Percentiles rank a stretch among this genome's conserved stretches.
Evolutionary conservation across 768 basidiomycete genomes (phyloP).

Genomic region (Phallus indusiatus): DNA sequence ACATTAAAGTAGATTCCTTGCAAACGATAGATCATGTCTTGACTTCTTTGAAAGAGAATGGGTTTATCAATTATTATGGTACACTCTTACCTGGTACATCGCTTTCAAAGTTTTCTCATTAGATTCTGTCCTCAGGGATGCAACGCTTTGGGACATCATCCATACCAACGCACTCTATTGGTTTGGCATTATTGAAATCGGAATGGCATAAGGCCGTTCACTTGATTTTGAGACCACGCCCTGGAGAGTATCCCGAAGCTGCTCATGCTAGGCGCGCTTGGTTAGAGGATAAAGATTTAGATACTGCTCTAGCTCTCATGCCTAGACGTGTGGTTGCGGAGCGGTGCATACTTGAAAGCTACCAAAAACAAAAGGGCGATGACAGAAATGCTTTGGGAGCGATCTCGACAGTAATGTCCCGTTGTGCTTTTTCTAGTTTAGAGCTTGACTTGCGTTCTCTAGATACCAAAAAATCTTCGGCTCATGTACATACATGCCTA

Average conservation of each 20-base stretch:
- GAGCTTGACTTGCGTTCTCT: neutral
- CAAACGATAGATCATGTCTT: conserved; percentile 69
- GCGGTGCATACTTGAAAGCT: conserved; percentile 84
- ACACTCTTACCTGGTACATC: conserved; percentile 7
- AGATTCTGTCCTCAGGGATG: conserved; percentile 57
- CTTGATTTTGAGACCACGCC: conserved; percentile 70
- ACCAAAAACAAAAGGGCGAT: conserved; percentile 69
- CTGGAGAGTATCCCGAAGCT: conserved; percentile 92
- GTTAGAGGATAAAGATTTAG: conserved; percentile 74
- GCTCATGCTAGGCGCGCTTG: conserved; percentile 76
- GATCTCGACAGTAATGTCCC: conserved; percentile 54
- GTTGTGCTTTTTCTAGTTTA: conserved; percentile 13
- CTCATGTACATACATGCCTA: conserved; percentile 99
- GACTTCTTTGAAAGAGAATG: conserved; percentile 66
- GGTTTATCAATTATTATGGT: conserved; percentile 99
- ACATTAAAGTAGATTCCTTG: conserved; percentile 68
- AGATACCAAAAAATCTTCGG: conserved; percentile 94
- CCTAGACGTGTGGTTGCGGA: conserved; percentile 91
- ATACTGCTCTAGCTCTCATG: conserved; percentile 76
- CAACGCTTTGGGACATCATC: conserved; percentile 97
- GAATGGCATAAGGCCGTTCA: conserved; percentile 86
- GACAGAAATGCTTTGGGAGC: conserved; percentile 82
- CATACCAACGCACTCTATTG: conserved; percentile 91
- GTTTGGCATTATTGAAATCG: conserved; percentile 77
- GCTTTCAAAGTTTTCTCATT: neutral